Evolutionary conservation across 176 grass and related monocot genomes (phyloP).

Genomic region (Avena insularis): DNA sequence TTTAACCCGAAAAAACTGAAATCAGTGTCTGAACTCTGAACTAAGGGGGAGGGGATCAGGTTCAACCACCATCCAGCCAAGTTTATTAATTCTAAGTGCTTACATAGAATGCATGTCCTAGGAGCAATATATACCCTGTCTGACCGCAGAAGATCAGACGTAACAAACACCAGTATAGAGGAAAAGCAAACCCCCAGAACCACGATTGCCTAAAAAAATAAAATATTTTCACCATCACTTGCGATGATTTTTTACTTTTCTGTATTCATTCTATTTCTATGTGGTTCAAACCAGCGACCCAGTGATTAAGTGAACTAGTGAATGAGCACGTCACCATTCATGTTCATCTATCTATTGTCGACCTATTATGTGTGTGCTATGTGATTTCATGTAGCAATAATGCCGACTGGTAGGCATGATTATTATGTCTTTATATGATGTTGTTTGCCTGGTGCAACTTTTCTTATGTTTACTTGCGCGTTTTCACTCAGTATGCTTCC

Average conservation of each 20-base stretch:
- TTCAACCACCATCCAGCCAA: slow-evolving; percentile 13
- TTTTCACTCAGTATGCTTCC: slow-evolving; percentile 33
- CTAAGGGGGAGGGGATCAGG: no score
- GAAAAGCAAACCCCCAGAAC: slow-evolving; percentile 8
- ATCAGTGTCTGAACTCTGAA: no score
- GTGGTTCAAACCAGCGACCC: neutral
- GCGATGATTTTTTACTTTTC: slow-evolving; percentile 1
- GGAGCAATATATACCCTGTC: neutral
- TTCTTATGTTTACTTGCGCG: slow-evolving; percentile 13
- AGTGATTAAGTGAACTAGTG: slow-evolving; percentile 23
- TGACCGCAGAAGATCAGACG: neutral
- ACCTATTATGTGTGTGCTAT: neutral
- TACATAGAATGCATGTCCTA: neutral
- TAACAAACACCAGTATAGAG: neutral
- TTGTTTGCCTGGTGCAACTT: slow-evolving; percentile 21
- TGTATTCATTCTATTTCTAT: neutral
- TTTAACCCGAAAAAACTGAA: slow-evolving; percentile 18
- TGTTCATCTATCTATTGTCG: neutral
- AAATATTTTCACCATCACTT: slow-evolving; percentile 12
- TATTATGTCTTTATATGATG: slow-evolving; percentile 29
- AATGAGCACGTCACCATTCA: neutral
- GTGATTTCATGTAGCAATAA: slow-evolving; percentile 26
- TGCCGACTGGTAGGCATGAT: slow-evolving; percentile 21
- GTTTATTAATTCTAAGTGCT: neutral
- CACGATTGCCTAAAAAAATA: neutral